phyloP scores from a whole-genome alignment of 768 basidiomycete species.

The Mrakia frigida region DNA sequence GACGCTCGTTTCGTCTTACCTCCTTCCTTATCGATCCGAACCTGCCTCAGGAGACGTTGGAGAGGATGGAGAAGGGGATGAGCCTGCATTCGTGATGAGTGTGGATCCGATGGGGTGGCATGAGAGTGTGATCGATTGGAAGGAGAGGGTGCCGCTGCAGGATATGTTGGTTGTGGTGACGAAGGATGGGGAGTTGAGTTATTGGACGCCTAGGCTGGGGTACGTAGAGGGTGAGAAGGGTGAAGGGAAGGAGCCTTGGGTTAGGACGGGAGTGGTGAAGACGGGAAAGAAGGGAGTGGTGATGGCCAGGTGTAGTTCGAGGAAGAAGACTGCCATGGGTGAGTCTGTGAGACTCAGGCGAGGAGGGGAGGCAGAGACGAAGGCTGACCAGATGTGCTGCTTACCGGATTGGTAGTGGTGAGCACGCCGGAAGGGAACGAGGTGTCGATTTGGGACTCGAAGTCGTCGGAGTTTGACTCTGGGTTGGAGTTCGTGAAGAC shows the following conservation, averaged over 20 bases:
- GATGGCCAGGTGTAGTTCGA: slow-evolving; percentile 78
- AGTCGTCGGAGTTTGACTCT: slow-evolving; percentile 84
- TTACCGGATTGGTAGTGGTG: not conserved
- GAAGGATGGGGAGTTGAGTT: slow-evolving; percentile 69
- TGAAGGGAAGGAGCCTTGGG: slow-evolving; percentile 44
- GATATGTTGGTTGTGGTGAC: slow-evolving; percentile 78
- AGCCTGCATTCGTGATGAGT: slow-evolving; percentile 58
- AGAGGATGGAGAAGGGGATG: slow-evolving; percentile 48
- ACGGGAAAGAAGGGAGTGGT: slow-evolving; percentile 63
- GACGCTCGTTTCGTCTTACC: slow-evolving; percentile 59
- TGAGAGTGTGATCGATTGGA: slow-evolving; percentile 42
- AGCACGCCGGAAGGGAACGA: slow-evolving; percentile 46
- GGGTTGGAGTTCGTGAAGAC: slow-evolving; percentile 70
- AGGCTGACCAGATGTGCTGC: slow-evolving; percentile 41
- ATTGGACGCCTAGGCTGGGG: slow-evolving; percentile 65
- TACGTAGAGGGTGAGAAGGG: slow-evolving; percentile 30
- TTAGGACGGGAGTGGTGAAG: slow-evolving; percentile 49
- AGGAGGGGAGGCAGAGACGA: slow-evolving; percentile 47
- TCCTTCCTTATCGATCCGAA: slow-evolving; percentile 53
- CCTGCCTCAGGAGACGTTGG: slow-evolving; percentile 45
- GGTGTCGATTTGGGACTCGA: slow-evolving; percentile 93
- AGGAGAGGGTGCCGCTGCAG: slow-evolving; percentile 37
- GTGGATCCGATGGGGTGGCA: slow-evolving; percentile 49
- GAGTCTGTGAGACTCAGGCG: slow-evolving; percentile 49
- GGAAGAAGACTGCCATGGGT: slow-evolving; percentile 88